These are phyloP conservation scores for Candida corydali DNA, from an alignment of 805 yeast species.

Conservation along the genomic window DNA sequence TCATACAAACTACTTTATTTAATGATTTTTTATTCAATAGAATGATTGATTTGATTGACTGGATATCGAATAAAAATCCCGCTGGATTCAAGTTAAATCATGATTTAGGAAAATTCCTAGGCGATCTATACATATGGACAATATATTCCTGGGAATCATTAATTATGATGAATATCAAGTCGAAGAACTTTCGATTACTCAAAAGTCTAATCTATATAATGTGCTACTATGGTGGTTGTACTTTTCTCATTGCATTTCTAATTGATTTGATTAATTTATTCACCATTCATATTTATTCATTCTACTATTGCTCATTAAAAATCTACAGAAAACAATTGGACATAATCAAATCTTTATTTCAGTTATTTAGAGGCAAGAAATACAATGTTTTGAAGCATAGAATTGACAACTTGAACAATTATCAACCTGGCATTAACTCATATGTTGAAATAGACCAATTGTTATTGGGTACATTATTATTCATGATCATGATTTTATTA, in stretches of 20 bases:
- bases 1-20: slow-evolving; percentile 26
- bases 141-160: slow-evolving; percentile 57
- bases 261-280: slow-evolving; percentile 62
- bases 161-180: neutral
- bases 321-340: slow-evolving; percentile 73
- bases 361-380: slow-evolving; percentile 85
- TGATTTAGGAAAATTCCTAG: slow-evolving; percentile 80
- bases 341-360: slow-evolving; percentile 67
- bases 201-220: slow-evolving; percentile 10
- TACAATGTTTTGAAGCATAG: slow-evolving; percentile 79
- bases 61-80: slow-evolving; percentile 80
- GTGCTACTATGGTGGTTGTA: slow-evolving; percentile 52
- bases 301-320: slow-evolving; percentile 75
- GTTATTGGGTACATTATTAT: slow-evolving; percentile 81
- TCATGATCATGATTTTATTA: slow-evolving; percentile 72
- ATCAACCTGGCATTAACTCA: slow-evolving; percentile 37
- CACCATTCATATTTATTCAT: slow-evolving; percentile 70
- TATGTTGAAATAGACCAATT: slow-evolving; percentile 86
- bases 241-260: slow-evolving; percentile 62
- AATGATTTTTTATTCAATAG: slow-evolving; percentile 40
- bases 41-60: slow-evolving; percentile 48
- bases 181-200: slow-evolving; percentile 3
- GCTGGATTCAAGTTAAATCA: slow-evolving; percentile 90
- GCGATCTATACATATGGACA: slow-evolving; percentile 84
- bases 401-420: slow-evolving; percentile 68